phyloP scores from a whole-genome alignment of 1,284 basidiomycete genomes.

The Malassezia furfur region DNA sequence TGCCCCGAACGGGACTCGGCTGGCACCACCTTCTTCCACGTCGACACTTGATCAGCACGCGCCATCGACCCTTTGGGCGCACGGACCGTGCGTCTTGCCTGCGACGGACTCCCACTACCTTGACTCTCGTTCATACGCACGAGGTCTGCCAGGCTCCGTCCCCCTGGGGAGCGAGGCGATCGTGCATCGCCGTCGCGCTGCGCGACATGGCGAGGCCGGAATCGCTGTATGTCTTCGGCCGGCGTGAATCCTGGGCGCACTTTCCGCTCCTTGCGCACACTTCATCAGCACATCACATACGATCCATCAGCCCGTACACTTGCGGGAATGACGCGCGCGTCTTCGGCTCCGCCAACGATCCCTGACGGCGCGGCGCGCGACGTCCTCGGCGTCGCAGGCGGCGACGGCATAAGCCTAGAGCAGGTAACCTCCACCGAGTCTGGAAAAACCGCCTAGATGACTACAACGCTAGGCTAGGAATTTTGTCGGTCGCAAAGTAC shows the following conservation, averaged over 20 bases:
- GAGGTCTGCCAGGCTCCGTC: not conserved
- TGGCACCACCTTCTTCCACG: not conserved
- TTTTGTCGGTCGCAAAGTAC: conserved; percentile 1
- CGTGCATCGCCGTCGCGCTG: not conserved
- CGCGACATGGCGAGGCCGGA: conserved; percentile 3
- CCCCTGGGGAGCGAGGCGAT: not conserved
- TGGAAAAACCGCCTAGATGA: not conserved
- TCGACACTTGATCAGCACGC: not conserved
- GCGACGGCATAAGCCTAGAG: not conserved
- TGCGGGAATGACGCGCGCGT: conserved; percentile 1
- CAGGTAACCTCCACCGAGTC: not conserved
- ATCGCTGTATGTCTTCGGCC: conserved; percentile 11
- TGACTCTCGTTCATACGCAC: not conserved
- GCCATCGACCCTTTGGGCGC: not conserved
- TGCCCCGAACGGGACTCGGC: too few relatives aligned
- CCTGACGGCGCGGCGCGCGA: conserved; percentile 11
- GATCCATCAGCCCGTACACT: conserved; percentile 18
- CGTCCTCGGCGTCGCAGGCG: not conserved
- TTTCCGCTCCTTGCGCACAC: conserved; percentile 12
- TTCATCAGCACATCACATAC: conserved; percentile 12
- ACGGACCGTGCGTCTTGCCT: not conserved
- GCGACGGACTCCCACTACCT: not conserved
- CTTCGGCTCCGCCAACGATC: conserved; percentile 6
- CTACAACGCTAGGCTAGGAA: not conserved
- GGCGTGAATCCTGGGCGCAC: conserved; percentile 17